Base-by-base conservation (phyloP, 805 yeast species). In the Candida lessepsii region DNA sequence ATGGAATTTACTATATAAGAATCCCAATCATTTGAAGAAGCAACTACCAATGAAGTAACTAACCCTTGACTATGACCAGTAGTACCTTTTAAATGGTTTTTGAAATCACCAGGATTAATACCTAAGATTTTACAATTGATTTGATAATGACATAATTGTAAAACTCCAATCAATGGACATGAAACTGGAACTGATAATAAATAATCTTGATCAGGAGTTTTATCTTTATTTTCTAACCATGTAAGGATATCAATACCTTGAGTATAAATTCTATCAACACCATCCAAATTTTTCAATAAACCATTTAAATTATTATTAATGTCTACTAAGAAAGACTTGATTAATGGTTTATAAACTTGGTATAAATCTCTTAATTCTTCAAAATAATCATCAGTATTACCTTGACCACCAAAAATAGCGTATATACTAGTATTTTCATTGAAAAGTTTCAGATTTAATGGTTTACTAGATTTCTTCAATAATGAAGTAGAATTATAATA, bases 391-490 rank as follows among this genome's bases (percentile, higher is more conserved):
- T 93, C 98, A 39, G 95, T 83, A 71, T 88, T 91, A 67, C 99
- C 99, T 73, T 93, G 99, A 57, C 99, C 99, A 61, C 99, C 99
- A 56, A 91, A 93, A 52, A 93, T 81, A 48, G 97, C 96, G 45
- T 76, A 80, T 41, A 90, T 65, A 45, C 74, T 71, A 32, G 90
- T 86, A 2, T 39, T 39, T 65, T 29, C 73, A 67, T 43, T 3
- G 14, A 20, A 16, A 5, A 26, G 14, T 5, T 39, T 27, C 10
- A 23, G 10, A 14, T 27, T 9, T 13, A 34, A 24, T 43, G 91
- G 73, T 37, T 84, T 63, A 4, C 67, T 58, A 39, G 57, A 60
- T 24, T 46, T 56, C 48, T 54, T 52, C 41, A 57, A 36, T 19
- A 44, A 34, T 20, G 35, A 52, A 26, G 63, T 44, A 10, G 71